Evolutionary conservation across 73 alveolate genomes (phyloP), one percentile per base, ranked within the genome.

Genomic region (Paramecium primaurelia): DNA sequence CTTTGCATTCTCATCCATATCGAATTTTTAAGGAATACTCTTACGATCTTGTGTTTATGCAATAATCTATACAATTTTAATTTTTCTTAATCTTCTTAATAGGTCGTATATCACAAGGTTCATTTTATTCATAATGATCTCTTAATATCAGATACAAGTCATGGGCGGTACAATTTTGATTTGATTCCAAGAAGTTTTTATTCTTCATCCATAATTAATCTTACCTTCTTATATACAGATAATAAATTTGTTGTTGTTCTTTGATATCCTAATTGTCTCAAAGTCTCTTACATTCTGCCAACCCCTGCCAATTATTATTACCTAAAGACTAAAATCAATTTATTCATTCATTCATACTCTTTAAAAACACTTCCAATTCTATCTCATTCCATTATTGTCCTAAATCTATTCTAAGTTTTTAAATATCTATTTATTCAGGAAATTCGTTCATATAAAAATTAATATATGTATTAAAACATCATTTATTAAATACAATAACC

Each of bases 81-180:
- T 80, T 80, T 47, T 80, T 49, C 58, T 80, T 45, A 42, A 42
- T 20, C 58, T 80, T 80, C 30, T 80, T 80, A 47, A 28, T 25
- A 4, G 91, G 77, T 80, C 38, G 20, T n/a, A 73, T 12, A 8
- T 73, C 87, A 73, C 59, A 73, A n/a, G 58, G 91, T 45, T 42
- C 91, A 49, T 80, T 49, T 47, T 45, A 28, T 49, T 80, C 91
- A 47, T 80, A 80, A 42, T 80, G 75, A 80, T 80, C 91, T 80
- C 75, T 5, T 26, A 80, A 42, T 26, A 80, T 80, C 34, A 80
- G 77, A 80, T 80, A 80, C 51, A 80, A 49, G 47, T 80, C 91
- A 80, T 80, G 91, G 71, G 71, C 64, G 44, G 71, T 80, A 49
- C 91, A 80, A 80, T 80, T 80, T 49, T 80, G 91, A 49, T 80